Conservation (phyloP, 139 green algal species). For the Mesotaenium endlicherianum region DNA sequence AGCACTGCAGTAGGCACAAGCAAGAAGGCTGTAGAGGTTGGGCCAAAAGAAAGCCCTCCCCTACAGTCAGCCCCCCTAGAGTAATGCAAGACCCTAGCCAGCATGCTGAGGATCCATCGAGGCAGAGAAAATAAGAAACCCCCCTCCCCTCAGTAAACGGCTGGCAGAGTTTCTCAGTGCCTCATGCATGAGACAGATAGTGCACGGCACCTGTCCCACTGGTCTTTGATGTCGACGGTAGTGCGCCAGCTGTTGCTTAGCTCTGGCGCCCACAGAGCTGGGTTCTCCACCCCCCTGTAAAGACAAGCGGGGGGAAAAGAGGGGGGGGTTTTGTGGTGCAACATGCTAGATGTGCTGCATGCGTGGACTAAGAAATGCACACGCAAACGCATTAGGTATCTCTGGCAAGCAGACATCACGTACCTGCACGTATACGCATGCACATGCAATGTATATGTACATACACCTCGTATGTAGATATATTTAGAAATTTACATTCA, state of each 20-base stretch:
- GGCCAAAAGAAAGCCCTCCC: background rate
- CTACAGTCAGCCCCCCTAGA: background rate
- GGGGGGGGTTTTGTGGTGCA: no score
- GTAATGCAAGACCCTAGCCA: background rate
- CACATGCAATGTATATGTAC: background rate
- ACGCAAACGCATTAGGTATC: no score
- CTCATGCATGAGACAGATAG: background rate
- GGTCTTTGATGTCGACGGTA: slow-evolving; percentile 25
- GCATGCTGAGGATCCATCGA: background rate
- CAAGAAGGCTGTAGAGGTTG: no score
- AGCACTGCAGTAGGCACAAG: no score
- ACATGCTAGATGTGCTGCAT: no score
- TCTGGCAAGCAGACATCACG: background rate
- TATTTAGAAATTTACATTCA: no score
- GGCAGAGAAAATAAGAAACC: background rate
- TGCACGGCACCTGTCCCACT: background rate
- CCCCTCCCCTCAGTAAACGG: background rate
- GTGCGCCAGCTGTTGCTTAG: slow-evolving; percentile 23
- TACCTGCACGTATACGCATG: background rate
- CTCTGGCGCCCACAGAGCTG: background rate
- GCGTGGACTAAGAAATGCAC: no score
- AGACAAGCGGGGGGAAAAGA: no score
- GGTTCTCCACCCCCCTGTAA: background rate
- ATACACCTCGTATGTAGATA: no score
- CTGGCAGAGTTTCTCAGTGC: background rate